phyloP scores from a whole-genome alignment of 805 yeast genomes.

The Yarrowia keelungensis region DNA sequence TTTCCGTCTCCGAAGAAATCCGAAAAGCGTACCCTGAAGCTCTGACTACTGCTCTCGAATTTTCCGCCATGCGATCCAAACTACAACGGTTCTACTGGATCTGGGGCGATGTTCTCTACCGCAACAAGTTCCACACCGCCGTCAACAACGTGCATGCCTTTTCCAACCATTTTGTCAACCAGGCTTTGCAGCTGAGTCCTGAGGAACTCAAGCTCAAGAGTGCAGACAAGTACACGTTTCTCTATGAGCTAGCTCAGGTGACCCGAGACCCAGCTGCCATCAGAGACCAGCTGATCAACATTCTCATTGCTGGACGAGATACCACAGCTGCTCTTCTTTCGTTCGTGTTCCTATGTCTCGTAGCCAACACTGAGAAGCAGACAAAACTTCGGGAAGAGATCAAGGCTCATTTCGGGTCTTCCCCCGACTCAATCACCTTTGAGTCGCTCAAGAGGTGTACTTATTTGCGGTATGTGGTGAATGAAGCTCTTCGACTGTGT shows the following conservation, averaged over 20 bases:
- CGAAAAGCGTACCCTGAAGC: conserved; percentile 41
- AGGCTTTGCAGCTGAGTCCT: conserved; percentile 48
- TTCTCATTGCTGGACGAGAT: conserved; percentile 62
- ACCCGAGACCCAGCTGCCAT: conserved; percentile 57
- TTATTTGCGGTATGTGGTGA: conserved; percentile 56
- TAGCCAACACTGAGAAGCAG: conserved; percentile 50
- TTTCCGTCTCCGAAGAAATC: conserved; percentile 38
- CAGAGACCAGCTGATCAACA: conserved; percentile 59
- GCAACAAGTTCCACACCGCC: conserved; percentile 49
- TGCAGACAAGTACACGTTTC: conserved; percentile 55
- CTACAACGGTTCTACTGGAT: conserved; percentile 43
- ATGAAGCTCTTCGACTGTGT: conserved; percentile 59
- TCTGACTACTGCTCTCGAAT: conserved; percentile 43
- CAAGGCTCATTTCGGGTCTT: conserved; percentile 49
- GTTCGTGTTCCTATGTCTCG: conserved; percentile 54
- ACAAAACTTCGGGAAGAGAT: conserved; percentile 52
- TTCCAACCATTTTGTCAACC: conserved; percentile 53
- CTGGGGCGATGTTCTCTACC: conserved; percentile 40
- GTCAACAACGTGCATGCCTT: conserved; percentile 48
- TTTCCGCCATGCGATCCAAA: conserved; percentile 40
- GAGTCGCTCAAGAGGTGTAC: conserved; percentile 58
- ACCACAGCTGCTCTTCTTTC: conserved; percentile 61
- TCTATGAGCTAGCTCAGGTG: conserved; percentile 58
- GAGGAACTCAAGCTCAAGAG: conserved; percentile 40
- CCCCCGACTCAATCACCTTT: conserved; percentile 50